Evolutionary conservation across 1,284 basidiomycete species (phyloP), one percentile per base, ranked within the genome.

Genomic region (Kalmanozyma brasiliensis): DNA sequence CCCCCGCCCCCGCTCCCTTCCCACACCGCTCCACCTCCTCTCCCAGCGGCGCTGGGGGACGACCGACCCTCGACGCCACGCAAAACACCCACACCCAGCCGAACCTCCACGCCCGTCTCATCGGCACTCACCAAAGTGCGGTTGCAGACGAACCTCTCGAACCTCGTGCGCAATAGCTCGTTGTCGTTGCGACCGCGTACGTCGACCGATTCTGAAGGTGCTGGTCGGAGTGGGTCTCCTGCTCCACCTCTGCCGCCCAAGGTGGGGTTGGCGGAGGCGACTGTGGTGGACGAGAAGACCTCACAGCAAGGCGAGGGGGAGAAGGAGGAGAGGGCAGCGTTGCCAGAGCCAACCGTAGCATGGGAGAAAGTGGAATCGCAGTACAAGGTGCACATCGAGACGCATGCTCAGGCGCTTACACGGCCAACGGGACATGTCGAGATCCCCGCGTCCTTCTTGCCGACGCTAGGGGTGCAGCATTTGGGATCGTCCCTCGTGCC

Each of bases 101-200:
- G 52, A 8, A 57, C 57, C 1, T 44, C 49, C 0, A 56, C 57
- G 0, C 45, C 63, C 36, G 5, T 6, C 20, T 9, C 38, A 3
- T 1, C 34, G 4, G 51, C 46, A 22, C 30, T 49, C 4, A 30
- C 48, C 41, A 68, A 51, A n/a, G 14, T 49, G 4, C 17, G 59
- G 7, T 17, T 68, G 17, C 65, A 68, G 19, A 34, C 58, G 4
- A 68, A 68, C 32, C 47, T 68, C 3, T 34, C 41, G 4, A 53
- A 53, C 22, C 43, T 68, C 2, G 65, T 68, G 0, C 45, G 65
- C 2, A 49, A 36, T 8, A 19, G 32, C 1, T 62, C 58, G 13
- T 38, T 68, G 3, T 52, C 48, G 0, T 49, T 47, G 2, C 20
- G 42, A 3, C 3, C 35, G n/a, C 30, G 47, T 0, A 37, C 10